Percentiles rank a stretch among this genome's conserved stretches.
Evolutionary conservation across 495 filamentous ascomycete genomes (phyloP).

Genomic region (Penicillium goetzii): DNA sequence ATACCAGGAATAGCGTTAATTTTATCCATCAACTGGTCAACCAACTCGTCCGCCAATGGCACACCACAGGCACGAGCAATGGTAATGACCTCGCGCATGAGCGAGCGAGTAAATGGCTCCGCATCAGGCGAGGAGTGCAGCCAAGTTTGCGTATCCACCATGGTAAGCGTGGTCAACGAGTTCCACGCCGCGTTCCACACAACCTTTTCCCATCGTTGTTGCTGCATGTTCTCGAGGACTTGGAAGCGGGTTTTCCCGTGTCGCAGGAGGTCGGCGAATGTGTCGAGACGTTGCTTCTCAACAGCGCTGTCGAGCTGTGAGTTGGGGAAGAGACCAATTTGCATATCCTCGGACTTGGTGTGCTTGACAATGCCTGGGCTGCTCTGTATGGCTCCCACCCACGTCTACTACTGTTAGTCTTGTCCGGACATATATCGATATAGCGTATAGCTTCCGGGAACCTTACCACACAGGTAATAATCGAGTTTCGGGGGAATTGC

Average conservation of each 20-base stretch:
- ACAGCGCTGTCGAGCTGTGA: slow-evolving; percentile 17
- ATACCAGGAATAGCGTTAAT: slow-evolving; percentile 48
- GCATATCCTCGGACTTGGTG: slow-evolving; percentile 50
- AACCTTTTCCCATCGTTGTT: slow-evolving; percentile 56
- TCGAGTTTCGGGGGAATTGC: slow-evolving; percentile 56
- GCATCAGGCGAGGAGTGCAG: slow-evolving; percentile 48
- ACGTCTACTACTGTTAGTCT: slow-evolving; percentile 38
- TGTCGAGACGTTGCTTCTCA: slow-evolving; percentile 40
- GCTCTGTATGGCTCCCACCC: slow-evolving; percentile 54
- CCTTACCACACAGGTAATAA: slow-evolving; percentile 61
- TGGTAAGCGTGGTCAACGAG: slow-evolving; percentile 53
- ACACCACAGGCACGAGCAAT: slow-evolving; percentile 51
- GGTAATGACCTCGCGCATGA: slow-evolving; percentile 56
- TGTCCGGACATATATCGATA: neutral
- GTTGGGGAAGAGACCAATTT: slow-evolving; percentile 53
- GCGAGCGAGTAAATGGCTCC: slow-evolving; percentile 41
- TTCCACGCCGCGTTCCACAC: slow-evolving; percentile 62
- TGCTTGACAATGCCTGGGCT: slow-evolving; percentile 50
- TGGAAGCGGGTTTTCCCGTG: slow-evolving; percentile 45
- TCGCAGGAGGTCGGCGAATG: slow-evolving; percentile 43
- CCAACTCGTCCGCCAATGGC: slow-evolving; percentile 40
- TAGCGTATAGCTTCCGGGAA: neutral
- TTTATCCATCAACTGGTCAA: slow-evolving; percentile 46
- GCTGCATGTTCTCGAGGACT: slow-evolving; percentile 49
- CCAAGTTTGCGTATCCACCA: slow-evolving; percentile 54